Percentiles rank a stretch among this genome's conserved stretches.
phyloP scores from a whole-genome alignment of 202 grass and related monocot genomes.

The Setaria italica region DNA sequence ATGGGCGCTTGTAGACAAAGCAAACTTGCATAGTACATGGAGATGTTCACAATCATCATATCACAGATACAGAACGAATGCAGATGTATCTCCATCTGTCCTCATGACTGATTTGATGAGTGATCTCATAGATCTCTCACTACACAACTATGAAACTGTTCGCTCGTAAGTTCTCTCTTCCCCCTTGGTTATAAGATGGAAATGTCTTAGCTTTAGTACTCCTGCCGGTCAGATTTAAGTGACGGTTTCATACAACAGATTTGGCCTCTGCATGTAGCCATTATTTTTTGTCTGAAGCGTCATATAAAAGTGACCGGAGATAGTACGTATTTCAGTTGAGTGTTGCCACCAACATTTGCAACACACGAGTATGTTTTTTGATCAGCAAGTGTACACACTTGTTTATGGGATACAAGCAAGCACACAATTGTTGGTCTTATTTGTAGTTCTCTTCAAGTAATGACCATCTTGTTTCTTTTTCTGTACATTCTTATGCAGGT shows the following conservation, averaged over 20 bases:
- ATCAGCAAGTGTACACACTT: background rate
- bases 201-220: background rate
- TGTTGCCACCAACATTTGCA: slow-evolving; percentile 12
- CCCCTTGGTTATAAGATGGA: background rate
- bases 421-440: background rate
- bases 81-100: slow-evolving; percentile 70
- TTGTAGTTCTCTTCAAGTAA: slow-evolving; percentile 18
- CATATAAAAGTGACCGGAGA: background rate
- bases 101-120: slow-evolving; percentile 75
- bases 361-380: background rate
- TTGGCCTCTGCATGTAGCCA: background rate
- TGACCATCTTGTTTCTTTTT: slow-evolving; percentile 35
- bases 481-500: slow-evolving; percentile 57
- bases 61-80: slow-evolving; percentile 82
- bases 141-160: slow-evolving; percentile 98
- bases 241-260: background rate
- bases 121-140: slow-evolving; percentile 91
- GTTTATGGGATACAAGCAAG: background rate
- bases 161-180: slow-evolving; percentile 71
- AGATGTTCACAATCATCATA: slow-evolving; percentile 91
- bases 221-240: background rate
- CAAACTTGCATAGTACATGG: slow-evolving; percentile 91
- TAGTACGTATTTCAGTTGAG: slow-evolving; percentile 31
- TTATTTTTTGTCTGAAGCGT: background rate
- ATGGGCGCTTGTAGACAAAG: slow-evolving; percentile 93